A percentile compares a stretch with the other conserved stretches of the same genome.
These are phyloP conservation scores for Xerocomellus intermedius DNA, from an alignment of 768 basidiomycete species.

Conservation along the genomic window DNA sequence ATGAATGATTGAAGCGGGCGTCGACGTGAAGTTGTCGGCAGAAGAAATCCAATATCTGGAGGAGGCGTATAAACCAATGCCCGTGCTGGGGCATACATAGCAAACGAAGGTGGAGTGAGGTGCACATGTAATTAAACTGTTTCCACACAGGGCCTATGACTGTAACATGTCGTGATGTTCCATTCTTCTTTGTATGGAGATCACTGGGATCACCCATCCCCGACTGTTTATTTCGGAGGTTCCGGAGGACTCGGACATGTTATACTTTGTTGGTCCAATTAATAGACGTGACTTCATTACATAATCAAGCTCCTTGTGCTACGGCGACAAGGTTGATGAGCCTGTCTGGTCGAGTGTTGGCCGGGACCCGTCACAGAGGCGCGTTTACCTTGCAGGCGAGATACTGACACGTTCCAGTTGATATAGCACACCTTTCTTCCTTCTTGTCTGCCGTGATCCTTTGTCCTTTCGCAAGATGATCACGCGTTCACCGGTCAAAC, in stretches of 20 bases:
- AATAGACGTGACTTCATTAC: slow-evolving; percentile 3
- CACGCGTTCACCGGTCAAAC: slow-evolving; percentile 29
- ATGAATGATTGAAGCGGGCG: slow-evolving; percentile 23
- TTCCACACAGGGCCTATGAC: background rate
- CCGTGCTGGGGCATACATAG: slow-evolving; percentile 39
- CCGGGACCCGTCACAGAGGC: slow-evolving; percentile 1
- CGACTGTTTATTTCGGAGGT: too few species aligned
- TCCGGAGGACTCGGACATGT: too few species aligned
- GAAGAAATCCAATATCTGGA: slow-evolving; percentile 51
- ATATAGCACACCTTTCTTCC: background rate
- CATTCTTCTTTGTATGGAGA: background rate
- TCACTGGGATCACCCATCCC: too few species aligned
- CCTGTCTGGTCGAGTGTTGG: slow-evolving; percentile 1
- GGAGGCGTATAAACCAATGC: slow-evolving; percentile 42
- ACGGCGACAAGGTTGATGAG: slow-evolving; percentile 7
- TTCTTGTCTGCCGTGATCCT: background rate
- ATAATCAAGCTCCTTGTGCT: slow-evolving; percentile 11
- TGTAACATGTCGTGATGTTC: background rate
- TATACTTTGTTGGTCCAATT: background rate
- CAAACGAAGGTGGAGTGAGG: background rate
- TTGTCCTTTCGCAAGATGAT: slow-evolving; percentile 21
- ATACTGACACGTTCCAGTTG: slow-evolving; percentile 1
- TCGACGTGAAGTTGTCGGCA: slow-evolving; percentile 43
- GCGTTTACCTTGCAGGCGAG: background rate
- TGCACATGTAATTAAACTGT: background rate